Evolutionary conservation across 2,329 filamentous ascomycete genomes (phyloP).

Genomic region (Ophiosphaerella korrae): DNA sequence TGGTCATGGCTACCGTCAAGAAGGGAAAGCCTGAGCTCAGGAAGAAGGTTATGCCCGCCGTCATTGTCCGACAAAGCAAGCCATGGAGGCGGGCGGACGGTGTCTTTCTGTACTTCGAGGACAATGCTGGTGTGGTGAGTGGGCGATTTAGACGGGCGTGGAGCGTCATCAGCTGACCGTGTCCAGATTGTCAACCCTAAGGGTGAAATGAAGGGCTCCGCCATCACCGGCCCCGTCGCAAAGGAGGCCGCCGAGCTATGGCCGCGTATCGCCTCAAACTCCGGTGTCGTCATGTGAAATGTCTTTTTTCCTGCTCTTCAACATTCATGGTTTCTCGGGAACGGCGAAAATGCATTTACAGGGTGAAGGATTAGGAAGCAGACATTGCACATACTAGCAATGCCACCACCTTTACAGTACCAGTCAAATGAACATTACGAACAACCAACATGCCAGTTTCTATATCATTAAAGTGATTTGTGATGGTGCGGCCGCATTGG

Average conservation of each 20-base stretch:
- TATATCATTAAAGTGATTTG: not conserved
- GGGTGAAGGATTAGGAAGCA: slow-evolving; percentile 42
- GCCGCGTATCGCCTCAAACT: slow-evolving; percentile 99
- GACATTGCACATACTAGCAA: slow-evolving; percentile 46
- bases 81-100: slow-evolving; percentile 98
- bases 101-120: slow-evolving; percentile 99
- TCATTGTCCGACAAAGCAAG: slow-evolving; percentile 98
- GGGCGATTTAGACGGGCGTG: not conserved
- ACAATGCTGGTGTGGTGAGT: slow-evolving; percentile 98
- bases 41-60: slow-evolving; percentile 99
- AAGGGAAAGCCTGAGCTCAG: slow-evolving; percentile 99
- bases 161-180: slow-evolving; percentile 12
- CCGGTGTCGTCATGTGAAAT: slow-evolving; percentile 98
- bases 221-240: slow-evolving; percentile 98
- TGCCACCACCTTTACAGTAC: slow-evolving; percentile 43
- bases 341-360: slow-evolving; percentile 49
- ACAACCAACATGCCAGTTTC: slow-evolving; percentile 17
- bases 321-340: slow-evolving; percentile 46
- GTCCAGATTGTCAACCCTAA: slow-evolving; percentile 97
- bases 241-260: slow-evolving; percentile 99
- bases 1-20: slow-evolving; percentile 99
- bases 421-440: slow-evolving; percentile 42
- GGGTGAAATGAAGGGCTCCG: slow-evolving; percentile 99
- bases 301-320: slow-evolving; percentile 48
- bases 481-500: not conserved